Conservation (phyloP, 179 eudicot genomes). For the Carnegiea gigantea region DNA sequence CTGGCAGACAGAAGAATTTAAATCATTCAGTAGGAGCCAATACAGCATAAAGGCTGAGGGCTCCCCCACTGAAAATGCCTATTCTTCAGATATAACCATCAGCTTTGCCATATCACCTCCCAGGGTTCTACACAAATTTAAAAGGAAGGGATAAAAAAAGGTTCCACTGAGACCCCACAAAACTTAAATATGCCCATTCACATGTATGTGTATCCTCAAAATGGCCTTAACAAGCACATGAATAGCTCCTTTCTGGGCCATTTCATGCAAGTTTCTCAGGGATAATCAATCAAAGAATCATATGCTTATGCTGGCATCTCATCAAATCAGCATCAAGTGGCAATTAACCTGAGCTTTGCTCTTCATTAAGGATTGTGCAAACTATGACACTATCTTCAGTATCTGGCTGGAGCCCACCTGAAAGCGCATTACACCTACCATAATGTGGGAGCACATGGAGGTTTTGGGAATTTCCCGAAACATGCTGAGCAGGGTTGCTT, state of each 20-base stretch:
- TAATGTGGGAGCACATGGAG: slow-evolving; percentile 15
- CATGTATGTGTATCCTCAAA: slow-evolving; percentile 33
- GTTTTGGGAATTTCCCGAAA: neutral
- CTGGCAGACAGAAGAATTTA: slow-evolving; percentile 34
- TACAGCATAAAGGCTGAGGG: slow-evolving; percentile 29
- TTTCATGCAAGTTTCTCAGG: slow-evolving; percentile 10
- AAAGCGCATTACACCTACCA: neutral
- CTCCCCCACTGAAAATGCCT: slow-evolving; percentile 15
- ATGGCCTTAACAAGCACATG: slow-evolving; percentile 31
- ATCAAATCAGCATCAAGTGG: neutral
- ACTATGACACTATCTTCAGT: neutral
- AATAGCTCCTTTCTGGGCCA: slow-evolving; percentile 38
- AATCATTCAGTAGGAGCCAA: slow-evolving; percentile 32
- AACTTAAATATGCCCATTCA: slow-evolving; percentile 26
- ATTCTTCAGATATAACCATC: slow-evolving; percentile 18
- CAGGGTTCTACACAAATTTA: slow-evolving; percentile 28
- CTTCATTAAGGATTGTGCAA: neutral
- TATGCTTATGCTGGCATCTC: slow-evolving; percentile 29
- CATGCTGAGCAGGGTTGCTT: neutral
- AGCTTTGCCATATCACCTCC: slow-evolving; percentile 14
- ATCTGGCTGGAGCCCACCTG: slow-evolving; percentile 20
- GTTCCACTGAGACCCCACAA: slow-evolving; percentile 35
- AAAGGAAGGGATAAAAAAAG: slow-evolving; percentile 27
- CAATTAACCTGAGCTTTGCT: slow-evolving; percentile 19
- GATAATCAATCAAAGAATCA: slow-evolving; percentile 24